A percentile compares a stretch with the other conserved stretches of the same genome.
phyloP scores from a whole-genome alignment of 2,329 filamentous ascomycete species.

The Venturia effusa region DNA sequence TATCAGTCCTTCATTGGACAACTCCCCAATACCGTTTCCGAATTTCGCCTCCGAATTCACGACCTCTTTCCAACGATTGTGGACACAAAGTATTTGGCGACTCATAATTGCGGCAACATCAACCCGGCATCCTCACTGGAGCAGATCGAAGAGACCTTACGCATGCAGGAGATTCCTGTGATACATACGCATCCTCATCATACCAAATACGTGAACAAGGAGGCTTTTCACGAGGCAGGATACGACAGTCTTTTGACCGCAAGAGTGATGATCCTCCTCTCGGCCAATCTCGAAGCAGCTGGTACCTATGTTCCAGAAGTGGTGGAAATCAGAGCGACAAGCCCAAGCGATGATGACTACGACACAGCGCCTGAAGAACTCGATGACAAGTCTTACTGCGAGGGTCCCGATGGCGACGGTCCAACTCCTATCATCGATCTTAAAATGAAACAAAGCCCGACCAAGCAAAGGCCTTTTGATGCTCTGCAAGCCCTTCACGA shows the following conservation, averaged over 20 bases:
- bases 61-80: constrained; percentile 45
- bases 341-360: constrained; percentile 5
- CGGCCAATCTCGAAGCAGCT: constrained; percentile 38
- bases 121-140: constrained; percentile 39
- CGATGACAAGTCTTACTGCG: not conserved
- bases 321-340: constrained; percentile 11
- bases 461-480: not conserved
- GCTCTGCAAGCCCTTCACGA: not conserved
- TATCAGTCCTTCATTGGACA: constrained; percentile 50
- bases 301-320: constrained; percentile 20
- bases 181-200: constrained; percentile 8
- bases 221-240: constrained; percentile 47
- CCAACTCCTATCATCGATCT: not conserved
- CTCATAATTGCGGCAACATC: constrained; percentile 40
- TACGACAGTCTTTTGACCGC: constrained; percentile 53
- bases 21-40: constrained; percentile 42
- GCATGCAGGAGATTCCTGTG: constrained; percentile 28
- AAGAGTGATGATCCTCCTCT: constrained; percentile 45
- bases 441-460: not conserved
- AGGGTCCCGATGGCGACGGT: not conserved
- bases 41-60: constrained; percentile 43
- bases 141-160: constrained; percentile 36
- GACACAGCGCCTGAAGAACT: constrained; percentile 3
- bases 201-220: constrained; percentile 6
- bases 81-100: constrained; percentile 55